Conservation (phyloP, 139 green algal genomes). For the Spirogloea muscicola region DNA sequence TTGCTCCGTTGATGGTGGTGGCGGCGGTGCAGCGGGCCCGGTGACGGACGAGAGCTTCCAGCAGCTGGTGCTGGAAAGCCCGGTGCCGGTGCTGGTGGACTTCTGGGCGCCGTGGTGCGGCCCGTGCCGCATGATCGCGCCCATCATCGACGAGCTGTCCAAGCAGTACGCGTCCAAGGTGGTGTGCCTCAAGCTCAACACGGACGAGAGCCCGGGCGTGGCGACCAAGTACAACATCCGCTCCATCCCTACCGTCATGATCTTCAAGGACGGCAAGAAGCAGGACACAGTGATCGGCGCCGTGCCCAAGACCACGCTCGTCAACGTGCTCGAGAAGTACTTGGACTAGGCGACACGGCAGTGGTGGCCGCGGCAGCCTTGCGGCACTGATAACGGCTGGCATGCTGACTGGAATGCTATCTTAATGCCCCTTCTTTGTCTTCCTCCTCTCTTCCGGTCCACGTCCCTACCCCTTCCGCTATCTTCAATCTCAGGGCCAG, state of each 20-base stretch:
- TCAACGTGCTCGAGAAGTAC: conserved; percentile 86
- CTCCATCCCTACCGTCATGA: conserved; percentile 93
- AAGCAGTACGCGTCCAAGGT: conserved; percentile 52
- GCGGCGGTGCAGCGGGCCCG: conserved; percentile 6
- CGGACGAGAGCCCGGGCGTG: conserved; percentile 87
- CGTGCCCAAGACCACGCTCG: conserved; percentile 87
- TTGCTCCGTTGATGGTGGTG: too few species aligned
- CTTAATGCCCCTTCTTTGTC: too few species aligned
- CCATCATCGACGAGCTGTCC: conserved; percentile 58
- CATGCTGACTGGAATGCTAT: too few species aligned
- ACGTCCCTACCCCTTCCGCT: too few species aligned
- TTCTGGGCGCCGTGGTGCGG: conserved; percentile 84
- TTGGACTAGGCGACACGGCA: too few species aligned
- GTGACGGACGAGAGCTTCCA: conserved; percentile 84
- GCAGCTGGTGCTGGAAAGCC: conserved; percentile 73
- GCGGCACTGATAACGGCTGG: too few species aligned
- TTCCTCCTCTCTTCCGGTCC: too few species aligned
- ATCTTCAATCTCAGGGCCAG: too few species aligned
- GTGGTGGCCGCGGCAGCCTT: too few species aligned
- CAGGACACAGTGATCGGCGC: conserved; percentile 97
- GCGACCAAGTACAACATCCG: conserved; percentile 95
- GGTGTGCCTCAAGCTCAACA: conserved; percentile 88
- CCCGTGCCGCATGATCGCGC: conserved; percentile 64
- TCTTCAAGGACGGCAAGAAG: conserved; percentile 94
- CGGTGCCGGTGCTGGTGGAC: conserved; percentile 86